Evolutionary conservation across 257 asterid genomes (phyloP), one percentile per base, ranked within the genome.

Genomic region (Nyctanthes arbortristis): DNA sequence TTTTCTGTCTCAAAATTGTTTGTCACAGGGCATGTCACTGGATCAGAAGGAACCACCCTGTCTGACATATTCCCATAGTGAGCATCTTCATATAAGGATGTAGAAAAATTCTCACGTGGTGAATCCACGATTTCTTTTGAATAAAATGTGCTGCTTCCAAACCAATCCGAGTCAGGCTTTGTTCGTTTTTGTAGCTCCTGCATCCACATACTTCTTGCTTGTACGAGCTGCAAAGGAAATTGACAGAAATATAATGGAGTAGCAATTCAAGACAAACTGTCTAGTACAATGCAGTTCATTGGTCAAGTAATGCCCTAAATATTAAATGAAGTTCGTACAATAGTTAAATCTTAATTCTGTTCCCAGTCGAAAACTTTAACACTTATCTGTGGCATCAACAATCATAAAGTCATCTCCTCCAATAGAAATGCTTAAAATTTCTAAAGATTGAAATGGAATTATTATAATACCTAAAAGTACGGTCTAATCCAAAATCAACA

Each of bases 131-230:
- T 75, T 22, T 78, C 95, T 75, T 82, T 87, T 7, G 81, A 70
- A 37, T 75, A 81, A 25, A 47, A 84, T 59, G 81, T 75, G 58
- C 68, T 73, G 33, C 80, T 67, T 58, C 88, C 93, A 62, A 76
- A 78, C 92, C 88, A 84, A 72, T 81, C 71, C 40, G 89, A 71
- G 52, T 81, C 84, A 18, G 82, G 92, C 82, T 88, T 89, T n/a
- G 85, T 80, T 76, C 45, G 83, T 79, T 89, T 89, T 68, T 94
- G 95, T 64, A 94, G 90, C 84, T 86, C 99, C 66, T 91, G 81
- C 89, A 91, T 87, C 99, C 99, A 94, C 88, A 81, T 84, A 28
- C 82, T 78, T 78, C 99, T 84, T 61, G 97, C 99, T 75, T 86
- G 76, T 58, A 80, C 87, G 74, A 89, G 76, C 98, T 94, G 85